Base-by-base conservation (phyloP, 495 filamentous ascomycete genomes). In the Xylaria scruposa region DNA sequence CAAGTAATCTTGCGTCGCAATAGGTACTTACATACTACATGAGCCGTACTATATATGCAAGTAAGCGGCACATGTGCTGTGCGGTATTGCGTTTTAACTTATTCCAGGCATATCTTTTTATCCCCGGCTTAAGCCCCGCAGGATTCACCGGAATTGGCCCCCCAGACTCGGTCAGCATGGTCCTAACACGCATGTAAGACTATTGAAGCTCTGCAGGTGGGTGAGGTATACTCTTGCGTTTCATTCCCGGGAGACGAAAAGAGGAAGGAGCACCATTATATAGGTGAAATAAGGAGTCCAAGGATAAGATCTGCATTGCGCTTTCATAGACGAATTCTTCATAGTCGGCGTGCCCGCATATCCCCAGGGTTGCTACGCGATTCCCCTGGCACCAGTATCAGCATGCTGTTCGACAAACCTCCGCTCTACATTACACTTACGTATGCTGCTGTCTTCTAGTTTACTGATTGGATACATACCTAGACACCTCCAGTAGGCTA, bases 61-160 rank as follows among this genome's bases (percentile, higher is more conserved):
- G 46, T 49, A n/a, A 49, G 46, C 46, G 46, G 46, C 46, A 49
- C n/a, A 49, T 49, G 46, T 49, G 46, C 46, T 49, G 46, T 49
- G n/a, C 46, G 12, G 46, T n/a, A 49, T 49, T 49, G 46, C 15
- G 2, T n/a, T 49, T 6, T 49, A 49, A 1, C 12, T 12, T 8
- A 49, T 49, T 12, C 46, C 46, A 49, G 46, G n/a, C 46, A 49
- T 49, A 6, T 1, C 46, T 49, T 4, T 49, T 49, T 49, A 49
- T 49, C 46, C 46, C 46, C 46, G 46, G 46, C 46, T 49, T 49
- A 49, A 49, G 46, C 13, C 46, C 46, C 1, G 46, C 15, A 49
- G 46, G 46, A 49, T 49, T 49, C 44, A 47, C 44, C 2, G 44
- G 9, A 47, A 47, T 47, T 47, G 4, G 5, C 9, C 44, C 44